Evolutionary conservation across 352 stramenopile species (phyloP).

Genomic region (Pythium sp.): DNA sequence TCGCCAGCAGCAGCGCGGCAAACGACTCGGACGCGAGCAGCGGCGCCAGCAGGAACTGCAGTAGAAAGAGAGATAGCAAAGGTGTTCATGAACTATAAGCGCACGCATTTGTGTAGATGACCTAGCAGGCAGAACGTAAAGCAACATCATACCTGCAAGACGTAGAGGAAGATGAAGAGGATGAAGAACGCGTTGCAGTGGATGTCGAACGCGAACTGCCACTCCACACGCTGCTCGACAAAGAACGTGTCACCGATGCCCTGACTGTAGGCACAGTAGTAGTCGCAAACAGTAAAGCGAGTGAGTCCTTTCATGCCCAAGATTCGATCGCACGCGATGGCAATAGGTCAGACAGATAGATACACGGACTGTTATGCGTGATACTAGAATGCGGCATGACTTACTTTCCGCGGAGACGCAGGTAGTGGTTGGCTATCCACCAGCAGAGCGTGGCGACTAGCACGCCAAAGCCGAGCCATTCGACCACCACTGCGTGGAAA

Average conservation of each 20-base stretch:
- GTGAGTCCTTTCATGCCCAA: not conserved
- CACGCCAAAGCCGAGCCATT: slow-evolving; percentile 78
- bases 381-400: not conserved
- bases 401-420: slow-evolving; percentile 36
- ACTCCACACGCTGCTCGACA: slow-evolving; percentile 98
- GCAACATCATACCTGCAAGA: slow-evolving; percentile 65
- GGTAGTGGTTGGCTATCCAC: slow-evolving; percentile 73
- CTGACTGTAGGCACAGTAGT: slow-evolving; percentile 27
- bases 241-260: slow-evolving; percentile 78
- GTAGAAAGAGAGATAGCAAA: slow-evolving; percentile 16
- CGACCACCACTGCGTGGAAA: slow-evolving; percentile 77
- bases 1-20: slow-evolving; percentile 87
- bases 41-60: slow-evolving; percentile 95
- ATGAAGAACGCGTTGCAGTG: slow-evolving; percentile 99
- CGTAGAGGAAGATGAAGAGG: slow-evolving; percentile 95
- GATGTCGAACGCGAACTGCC: slow-evolving; percentile 99
- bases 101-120: not conserved
- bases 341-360: not conserved
- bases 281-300: not conserved
- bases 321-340: not conserved
- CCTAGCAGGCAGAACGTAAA: too few relatives aligned
- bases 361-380: too few relatives aligned
- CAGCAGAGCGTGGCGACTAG: slow-evolving; percentile 67
- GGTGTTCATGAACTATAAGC: not conserved
- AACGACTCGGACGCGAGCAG: slow-evolving; percentile 90